Percentiles rank a stretch among this genome's conserved stretches.
phyloP scores from a whole-genome alignment of 495 filamentous ascomycete genomes.

The Neurospora sp. region DNA sequence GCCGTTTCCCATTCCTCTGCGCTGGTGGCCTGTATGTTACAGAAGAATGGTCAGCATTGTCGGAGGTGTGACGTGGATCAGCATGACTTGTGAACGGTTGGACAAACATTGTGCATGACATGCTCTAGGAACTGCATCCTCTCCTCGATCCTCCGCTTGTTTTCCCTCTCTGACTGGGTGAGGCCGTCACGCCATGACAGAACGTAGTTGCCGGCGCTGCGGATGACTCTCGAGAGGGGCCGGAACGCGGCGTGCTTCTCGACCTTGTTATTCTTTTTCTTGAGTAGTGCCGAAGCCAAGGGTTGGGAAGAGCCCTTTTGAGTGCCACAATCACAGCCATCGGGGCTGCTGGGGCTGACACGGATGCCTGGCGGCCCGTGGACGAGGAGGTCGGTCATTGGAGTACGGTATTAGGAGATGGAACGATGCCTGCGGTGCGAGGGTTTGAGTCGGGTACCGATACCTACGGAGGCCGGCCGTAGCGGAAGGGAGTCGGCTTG shows the following conservation, averaged over 20 bases:
- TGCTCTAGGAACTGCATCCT: constrained; percentile 52
- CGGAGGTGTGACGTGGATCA: neutral
- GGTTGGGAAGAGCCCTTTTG: neutral
- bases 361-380: constrained; percentile 9
- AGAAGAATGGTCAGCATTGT: neutral
- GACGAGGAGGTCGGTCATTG: constrained; percentile 19
- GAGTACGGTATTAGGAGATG: neutral
- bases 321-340: constrained; percentile 1
- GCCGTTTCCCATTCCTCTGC: constrained; percentile 55
- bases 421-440: neutral
- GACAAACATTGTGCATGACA: constrained; percentile 50
- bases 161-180: constrained; percentile 42
- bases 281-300: neutral
- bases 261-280: constrained; percentile 4
- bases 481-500: neutral
- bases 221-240: constrained; percentile 14
- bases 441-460: neutral
- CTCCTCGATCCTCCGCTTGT: constrained; percentile 42
- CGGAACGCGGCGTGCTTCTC: constrained; percentile 4
- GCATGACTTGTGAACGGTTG: neutral
- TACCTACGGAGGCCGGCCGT: neutral
- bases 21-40: constrained; percentile 42
- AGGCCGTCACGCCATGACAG: constrained; percentile 46
- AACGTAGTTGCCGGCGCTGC: constrained; percentile 34
- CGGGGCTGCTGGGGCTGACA: neutral